Percentiles rank a stretch among this genome's conserved stretches.
Conservation (phyloP, 805 yeast genomes). For the Saturnispora halmiae region DNA sequence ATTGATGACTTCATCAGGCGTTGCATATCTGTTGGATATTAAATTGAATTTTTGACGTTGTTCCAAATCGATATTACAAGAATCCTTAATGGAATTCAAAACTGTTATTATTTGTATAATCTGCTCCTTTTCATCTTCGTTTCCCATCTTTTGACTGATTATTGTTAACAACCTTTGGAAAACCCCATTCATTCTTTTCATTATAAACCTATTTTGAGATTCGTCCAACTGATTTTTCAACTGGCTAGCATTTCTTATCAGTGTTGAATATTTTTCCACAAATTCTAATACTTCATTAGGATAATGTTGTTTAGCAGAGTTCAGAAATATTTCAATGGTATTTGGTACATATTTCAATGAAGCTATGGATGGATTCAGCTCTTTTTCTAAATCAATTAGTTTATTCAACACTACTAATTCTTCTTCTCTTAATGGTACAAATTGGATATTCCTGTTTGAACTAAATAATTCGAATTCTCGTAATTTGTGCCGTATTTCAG, state of each 20-base stretch:
- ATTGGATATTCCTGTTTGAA: constrained; percentile 1
- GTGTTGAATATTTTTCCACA: constrained; percentile 31
- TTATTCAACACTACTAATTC: constrained; percentile 13
- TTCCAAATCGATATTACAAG: constrained; percentile 4
- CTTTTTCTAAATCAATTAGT: constrained; percentile 34
- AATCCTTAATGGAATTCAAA: constrained; percentile 10
- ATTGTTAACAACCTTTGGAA: constrained; percentile 40
- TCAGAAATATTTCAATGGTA: constrained; percentile 37
- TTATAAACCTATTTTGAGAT: constrained; percentile 40
- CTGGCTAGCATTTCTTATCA: constrained; percentile 34
- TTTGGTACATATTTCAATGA: constrained; percentile 44
- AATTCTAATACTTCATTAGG: constrained; percentile 28
- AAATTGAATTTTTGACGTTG: constrained; percentile 4
- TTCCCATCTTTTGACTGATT: constrained; percentile 11
- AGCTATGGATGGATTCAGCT: constrained; percentile 43
- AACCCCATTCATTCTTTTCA: constrained; percentile 46
- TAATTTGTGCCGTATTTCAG: constrained; percentile 3
- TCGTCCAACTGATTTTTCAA: constrained; percentile 33
- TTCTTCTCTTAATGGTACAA: constrained; percentile 1
- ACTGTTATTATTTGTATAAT: not conserved
- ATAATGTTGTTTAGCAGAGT: constrained; percentile 23
- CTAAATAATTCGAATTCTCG: constrained; percentile 2
- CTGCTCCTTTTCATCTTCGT: not conserved
- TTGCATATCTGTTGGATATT: not conserved
- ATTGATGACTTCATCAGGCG: constrained; percentile 1